Percentiles rank a stretch among this genome's conserved stretches.
Evolutionary conservation across 352 stramenopile genomes (phyloP).

Genomic region (Phytophthora chlamydospora): DNA sequence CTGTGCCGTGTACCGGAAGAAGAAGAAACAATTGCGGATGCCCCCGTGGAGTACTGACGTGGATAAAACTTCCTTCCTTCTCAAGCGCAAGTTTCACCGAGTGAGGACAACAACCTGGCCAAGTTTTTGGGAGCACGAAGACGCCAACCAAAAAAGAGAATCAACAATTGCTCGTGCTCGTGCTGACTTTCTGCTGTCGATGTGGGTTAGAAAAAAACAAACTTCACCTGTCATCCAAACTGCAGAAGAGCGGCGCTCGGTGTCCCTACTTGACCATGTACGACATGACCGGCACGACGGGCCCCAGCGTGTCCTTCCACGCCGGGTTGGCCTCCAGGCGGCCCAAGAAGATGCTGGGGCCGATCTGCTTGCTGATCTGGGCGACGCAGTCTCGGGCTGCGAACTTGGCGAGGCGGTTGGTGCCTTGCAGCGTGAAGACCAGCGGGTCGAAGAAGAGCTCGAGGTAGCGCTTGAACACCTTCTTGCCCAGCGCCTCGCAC

Average conservation of each 20-base stretch:
- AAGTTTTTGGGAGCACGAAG: neutral
- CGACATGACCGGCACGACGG: constrained; percentile 40
- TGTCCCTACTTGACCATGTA: constrained; percentile 37
- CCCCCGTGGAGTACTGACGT: constrained; percentile 26
- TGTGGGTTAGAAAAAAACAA: too few relatives aligned
- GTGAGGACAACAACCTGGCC: neutral
- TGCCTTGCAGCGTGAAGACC: constrained; percentile 79
- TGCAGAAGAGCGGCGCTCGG: too few relatives aligned
- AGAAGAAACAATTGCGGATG: too few relatives aligned
- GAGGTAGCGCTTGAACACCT: constrained; percentile 83
- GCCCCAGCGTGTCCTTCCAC: constrained; percentile 66
- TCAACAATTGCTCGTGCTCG: too few relatives aligned
- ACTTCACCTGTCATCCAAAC: too few relatives aligned
- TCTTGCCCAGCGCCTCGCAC: constrained; percentile 78
- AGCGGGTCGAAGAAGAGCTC: constrained; percentile 88
- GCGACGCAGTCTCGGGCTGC: constrained; percentile 78
- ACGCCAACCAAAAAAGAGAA: neutral
- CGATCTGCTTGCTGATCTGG: constrained; percentile 79
- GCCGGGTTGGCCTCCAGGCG: constrained; percentile 71
- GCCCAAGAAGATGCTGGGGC: constrained; percentile 82
- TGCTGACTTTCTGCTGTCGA: too few relatives aligned
- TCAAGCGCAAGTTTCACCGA: neutral
- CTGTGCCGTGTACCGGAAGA: constrained; percentile 23
- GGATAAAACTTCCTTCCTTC: constrained; percentile 3
- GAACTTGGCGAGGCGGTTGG: constrained; percentile 71